A percentile compares a stretch with the other conserved stretches of the same genome.
These are phyloP conservation scores for Stachybotrys echinatus DNA, from an alignment of 2,329 filamentous ascomycete genomes.

Conservation along the genomic window DNA sequence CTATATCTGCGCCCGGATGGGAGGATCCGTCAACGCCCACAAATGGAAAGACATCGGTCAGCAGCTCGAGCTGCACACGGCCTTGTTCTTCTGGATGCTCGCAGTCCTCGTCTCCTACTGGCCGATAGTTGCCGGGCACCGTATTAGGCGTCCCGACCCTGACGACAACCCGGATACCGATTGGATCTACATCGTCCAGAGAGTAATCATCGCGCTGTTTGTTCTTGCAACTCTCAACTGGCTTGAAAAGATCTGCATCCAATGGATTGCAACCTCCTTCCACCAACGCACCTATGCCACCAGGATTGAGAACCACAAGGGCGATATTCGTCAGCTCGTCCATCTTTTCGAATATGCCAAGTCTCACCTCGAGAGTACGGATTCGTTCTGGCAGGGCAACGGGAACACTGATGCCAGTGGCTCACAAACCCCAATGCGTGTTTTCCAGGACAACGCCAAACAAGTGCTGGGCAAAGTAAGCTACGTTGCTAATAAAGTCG, in stretches of 20 bases:
- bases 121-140: conserved; percentile 66
- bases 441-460: conserved; percentile 70
- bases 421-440: conserved; percentile 66
- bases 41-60: conserved; percentile 91
- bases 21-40: conserved; percentile 78
- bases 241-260: conserved; percentile 87
- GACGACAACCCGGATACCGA: conserved; percentile 38
- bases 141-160: conserved; percentile 26
- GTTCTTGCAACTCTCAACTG: conserved; percentile 76
- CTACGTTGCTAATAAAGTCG: conserved; percentile 78
- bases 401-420: conserved; percentile 46
- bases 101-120: conserved; percentile 81
- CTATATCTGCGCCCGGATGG: conserved; percentile 58
- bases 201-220: conserved; percentile 81
- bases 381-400: conserved; percentile 41
- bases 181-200: conserved; percentile 79
- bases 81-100: conserved; percentile 88
- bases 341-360: conserved; percentile 67
- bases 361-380: conserved; percentile 56
- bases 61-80: conserved; percentile 77
- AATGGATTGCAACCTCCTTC: conserved; percentile 91
- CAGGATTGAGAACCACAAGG: conserved; percentile 87
- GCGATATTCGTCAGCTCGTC: conserved; percentile 63
- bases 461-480: conserved; percentile 75
- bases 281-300: conserved; percentile 87